These are phyloP conservation scores for Pestalotiopsis sp. DNA, from an alignment of 2,329 filamentous ascomycete genomes.

Conservation along the genomic window DNA sequence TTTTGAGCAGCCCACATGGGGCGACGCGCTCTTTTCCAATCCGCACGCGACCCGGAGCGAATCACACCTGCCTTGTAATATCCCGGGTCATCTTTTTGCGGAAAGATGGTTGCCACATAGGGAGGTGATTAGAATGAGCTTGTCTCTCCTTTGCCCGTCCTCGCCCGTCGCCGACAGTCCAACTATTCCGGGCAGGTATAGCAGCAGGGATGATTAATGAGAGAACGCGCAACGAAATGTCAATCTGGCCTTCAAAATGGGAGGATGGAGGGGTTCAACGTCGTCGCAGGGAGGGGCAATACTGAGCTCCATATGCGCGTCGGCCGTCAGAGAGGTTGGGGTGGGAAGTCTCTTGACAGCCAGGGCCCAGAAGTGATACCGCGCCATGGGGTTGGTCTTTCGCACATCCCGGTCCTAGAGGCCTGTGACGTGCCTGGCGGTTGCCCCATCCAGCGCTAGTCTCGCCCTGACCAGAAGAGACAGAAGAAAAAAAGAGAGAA, in stretches of 20 bases:
- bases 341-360: not conserved
- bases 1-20: not conserved
- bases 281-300: not conserved
- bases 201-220: slow-evolving; percentile 10
- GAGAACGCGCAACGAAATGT: not conserved
- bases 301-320: not conserved
- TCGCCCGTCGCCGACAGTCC: not conserved
- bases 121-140: slow-evolving; percentile 1
- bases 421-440: slow-evolving; percentile 4
- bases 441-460: slow-evolving; percentile 10
- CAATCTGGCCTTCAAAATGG: not conserved
- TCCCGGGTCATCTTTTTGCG: not conserved
- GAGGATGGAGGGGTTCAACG: not conserved
- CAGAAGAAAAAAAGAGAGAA: not conserved
- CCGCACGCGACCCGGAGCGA: slow-evolving; percentile 5
- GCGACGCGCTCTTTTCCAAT: not conserved
- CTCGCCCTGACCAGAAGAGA: slow-evolving; percentile 1
- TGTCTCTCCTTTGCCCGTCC: slow-evolving; percentile 4
- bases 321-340: not conserved
- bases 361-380: not conserved
- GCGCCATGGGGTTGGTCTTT: not conserved
- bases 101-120: slow-evolving; percentile 2
- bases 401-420: not conserved
- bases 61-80: not conserved
- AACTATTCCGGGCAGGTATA: slow-evolving; percentile 11